Evolutionary conservation across 1,139 yeast genomes (phyloP).

Genomic region (Protomyces gravidus): DNA sequence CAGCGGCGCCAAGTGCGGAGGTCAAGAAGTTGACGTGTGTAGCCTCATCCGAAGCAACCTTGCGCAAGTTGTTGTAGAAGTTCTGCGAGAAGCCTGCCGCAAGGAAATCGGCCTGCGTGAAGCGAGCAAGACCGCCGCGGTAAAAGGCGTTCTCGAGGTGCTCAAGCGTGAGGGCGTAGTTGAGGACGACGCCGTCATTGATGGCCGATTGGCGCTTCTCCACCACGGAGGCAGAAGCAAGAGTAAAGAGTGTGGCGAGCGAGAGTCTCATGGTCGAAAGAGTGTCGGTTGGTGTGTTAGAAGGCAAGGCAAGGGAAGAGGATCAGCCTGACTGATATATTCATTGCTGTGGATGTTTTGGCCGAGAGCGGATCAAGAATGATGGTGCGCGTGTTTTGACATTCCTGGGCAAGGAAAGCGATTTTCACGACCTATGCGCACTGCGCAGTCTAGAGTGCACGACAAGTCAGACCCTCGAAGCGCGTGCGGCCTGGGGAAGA

Average conservation of each 20-base stretch:
- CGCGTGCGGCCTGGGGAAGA: too few relatives aligned
- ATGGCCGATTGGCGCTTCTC: constrained; percentile 27
- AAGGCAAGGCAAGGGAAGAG: not conserved
- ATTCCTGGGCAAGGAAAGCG: too few relatives aligned
- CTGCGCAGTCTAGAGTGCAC: too few relatives aligned
- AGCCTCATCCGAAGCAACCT: constrained; percentile 30
- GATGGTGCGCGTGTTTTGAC: too few relatives aligned
- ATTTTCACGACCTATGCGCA: too few relatives aligned
- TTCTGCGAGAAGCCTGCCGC: constrained; percentile 32
- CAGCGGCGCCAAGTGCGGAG: constrained; percentile 18
- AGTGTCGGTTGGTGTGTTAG: not conserved
- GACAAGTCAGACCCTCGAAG: too few relatives aligned
- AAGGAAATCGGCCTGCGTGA: constrained; percentile 30
- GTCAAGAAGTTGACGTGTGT: constrained; percentile 27
- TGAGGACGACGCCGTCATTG: constrained; percentile 34
- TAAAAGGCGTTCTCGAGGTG: constrained; percentile 34
- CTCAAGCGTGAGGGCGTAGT: constrained; percentile 34
- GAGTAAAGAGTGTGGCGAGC: constrained; percentile 5
- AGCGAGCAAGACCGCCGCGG: constrained; percentile 30
- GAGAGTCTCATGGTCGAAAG: constrained; percentile 2
- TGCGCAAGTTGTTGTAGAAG: constrained; percentile 32
- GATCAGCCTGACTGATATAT: too few relatives aligned
- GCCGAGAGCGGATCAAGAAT: too few relatives aligned
- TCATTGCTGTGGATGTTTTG: too few relatives aligned
- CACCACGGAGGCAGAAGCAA: constrained; percentile 18